phyloP scores from a whole-genome alignment of 176 grass and related monocot species.

The Raddia guianensis region DNA sequence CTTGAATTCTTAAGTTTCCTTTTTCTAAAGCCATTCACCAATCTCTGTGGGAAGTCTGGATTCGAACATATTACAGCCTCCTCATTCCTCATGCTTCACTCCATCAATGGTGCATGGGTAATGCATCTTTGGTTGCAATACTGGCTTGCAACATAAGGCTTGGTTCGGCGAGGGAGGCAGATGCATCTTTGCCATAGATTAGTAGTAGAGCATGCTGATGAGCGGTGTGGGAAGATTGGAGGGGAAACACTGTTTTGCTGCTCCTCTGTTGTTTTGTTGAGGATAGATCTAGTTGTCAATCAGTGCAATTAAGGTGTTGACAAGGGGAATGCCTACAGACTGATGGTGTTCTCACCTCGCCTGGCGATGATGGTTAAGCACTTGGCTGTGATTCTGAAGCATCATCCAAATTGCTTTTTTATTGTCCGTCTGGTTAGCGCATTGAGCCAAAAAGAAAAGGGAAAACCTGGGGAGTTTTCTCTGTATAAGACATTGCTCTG shows the following conservation, averaged over 20 bases:
- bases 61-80: neutral
- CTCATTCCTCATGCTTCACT: neutral
- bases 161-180: neutral
- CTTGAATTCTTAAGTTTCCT: conserved; percentile 23
- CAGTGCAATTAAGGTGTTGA: neutral
- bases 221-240: conserved; percentile 15
- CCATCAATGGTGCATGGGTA: neutral
- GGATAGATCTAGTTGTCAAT: neutral
- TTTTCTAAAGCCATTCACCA: neutral
- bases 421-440: neutral
- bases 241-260: conserved; percentile 10
- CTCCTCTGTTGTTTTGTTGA: conserved; percentile 8
- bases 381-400: neutral
- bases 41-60: neutral
- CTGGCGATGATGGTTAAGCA: conserved; percentile 11
- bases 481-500: neutral
- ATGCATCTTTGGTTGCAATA: neutral
- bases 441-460: neutral
- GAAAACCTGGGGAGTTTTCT: neutral
- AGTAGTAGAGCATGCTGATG: conserved; percentile 6
- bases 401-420: neutral
- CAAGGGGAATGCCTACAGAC: neutral
- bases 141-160: conserved; percentile 22
- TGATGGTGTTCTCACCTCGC: neutral
- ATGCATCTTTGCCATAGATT: neutral